Base-by-base conservation (phyloP, 1,139 yeast genomes). In the Nakaseomyces nivariensis region DNA sequence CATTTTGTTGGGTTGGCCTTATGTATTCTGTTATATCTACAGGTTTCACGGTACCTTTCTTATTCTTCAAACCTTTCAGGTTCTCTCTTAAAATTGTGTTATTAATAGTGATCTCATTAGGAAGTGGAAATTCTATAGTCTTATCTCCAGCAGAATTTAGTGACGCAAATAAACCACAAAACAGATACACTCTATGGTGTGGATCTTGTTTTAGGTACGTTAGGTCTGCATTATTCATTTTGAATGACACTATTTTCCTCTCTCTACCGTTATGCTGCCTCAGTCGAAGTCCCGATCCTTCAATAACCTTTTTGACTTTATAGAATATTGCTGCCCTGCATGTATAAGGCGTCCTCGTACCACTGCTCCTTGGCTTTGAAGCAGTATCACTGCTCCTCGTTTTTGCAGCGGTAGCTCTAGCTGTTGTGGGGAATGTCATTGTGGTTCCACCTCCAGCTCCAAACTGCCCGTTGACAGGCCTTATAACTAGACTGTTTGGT, bases 31-130 rank as follows among this genome's bases (percentile, higher is more conserved):
- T 79, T 43, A 83, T 58, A 62, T 85, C 81, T 1, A 84, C 84
- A 0, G 92, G 90, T 51, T 76, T 74, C 1, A 82, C 79, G 0
- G 88, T 77, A 0, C 86, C 86, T 0, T 74, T 73, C 52, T 72
- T 76, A 46, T 77, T 77, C 60, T 81, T 82, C 34, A 82, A 68
- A 1, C 87, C 88, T 57, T 74, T 72, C 27, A 76, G 75, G 54
- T 72, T 76, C 54, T 74, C 80, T 36, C 72, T 72, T 4, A 79
- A 56, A 40, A 67, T 68, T 0, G 54, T 52, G 2, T 72, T 74
- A 58, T 83, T 81, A 26, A 79, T 70, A 46, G 68, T 70, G 3
- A 82, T 66, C 57, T 79, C 85, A 46, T 78, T 67, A 1, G 82
- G 84, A 5, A 66, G 64, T 1, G 90, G 65, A 44, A 76, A 76